phyloP scores from a whole-genome alignment of 192 early-diverging fungal genomes.

The Entomortierella lignicola region DNA sequence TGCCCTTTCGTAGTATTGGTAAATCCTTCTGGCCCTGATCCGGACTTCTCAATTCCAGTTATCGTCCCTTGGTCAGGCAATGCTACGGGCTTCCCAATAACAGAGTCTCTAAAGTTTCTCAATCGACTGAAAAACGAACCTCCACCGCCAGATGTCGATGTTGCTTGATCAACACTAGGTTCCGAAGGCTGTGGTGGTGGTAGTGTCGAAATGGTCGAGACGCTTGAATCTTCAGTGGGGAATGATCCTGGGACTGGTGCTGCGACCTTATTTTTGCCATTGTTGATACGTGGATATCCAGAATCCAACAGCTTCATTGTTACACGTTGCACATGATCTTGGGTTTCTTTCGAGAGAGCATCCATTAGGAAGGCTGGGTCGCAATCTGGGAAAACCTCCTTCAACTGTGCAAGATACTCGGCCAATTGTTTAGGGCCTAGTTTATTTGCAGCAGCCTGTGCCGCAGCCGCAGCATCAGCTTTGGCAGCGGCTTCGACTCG shows the following conservation, averaged over 20 bases:
- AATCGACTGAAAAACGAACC: conserved; percentile 40
- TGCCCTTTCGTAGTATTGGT: conserved; percentile 2
- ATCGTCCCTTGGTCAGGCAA: not conserved
- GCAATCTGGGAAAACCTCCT: conserved; percentile 74
- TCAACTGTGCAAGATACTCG: conserved; percentile 54
- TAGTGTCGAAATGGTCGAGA: conserved; percentile 45
- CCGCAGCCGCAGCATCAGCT: conserved; percentile 24
- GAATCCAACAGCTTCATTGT: conserved; percentile 68
- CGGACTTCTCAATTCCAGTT: conserved; percentile 20
- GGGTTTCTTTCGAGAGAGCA: conserved; percentile 59
- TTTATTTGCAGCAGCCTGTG: conserved; percentile 21
- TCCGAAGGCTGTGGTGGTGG: conserved; percentile 5
- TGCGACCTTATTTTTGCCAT: not conserved
- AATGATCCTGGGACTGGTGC: conserved; percentile 33
- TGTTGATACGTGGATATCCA: conserved; percentile 63
- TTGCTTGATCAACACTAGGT: not conserved
- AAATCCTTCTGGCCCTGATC: not conserved
- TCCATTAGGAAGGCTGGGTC: conserved; percentile 67
- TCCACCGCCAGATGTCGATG: not conserved
- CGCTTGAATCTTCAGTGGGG: conserved; percentile 18
- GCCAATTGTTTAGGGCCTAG: conserved; percentile 18
- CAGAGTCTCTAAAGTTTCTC: conserved; percentile 31
- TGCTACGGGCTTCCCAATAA: conserved; percentile 22
- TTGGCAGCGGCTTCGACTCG: conserved; percentile 33
- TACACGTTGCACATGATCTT: conserved; percentile 66